Evolutionary conservation across 2,329 filamentous ascomycete genomes (phyloP), one percentile per base, ranked within the genome.

Genomic region (Aspergillus costaricaensis): DNA sequence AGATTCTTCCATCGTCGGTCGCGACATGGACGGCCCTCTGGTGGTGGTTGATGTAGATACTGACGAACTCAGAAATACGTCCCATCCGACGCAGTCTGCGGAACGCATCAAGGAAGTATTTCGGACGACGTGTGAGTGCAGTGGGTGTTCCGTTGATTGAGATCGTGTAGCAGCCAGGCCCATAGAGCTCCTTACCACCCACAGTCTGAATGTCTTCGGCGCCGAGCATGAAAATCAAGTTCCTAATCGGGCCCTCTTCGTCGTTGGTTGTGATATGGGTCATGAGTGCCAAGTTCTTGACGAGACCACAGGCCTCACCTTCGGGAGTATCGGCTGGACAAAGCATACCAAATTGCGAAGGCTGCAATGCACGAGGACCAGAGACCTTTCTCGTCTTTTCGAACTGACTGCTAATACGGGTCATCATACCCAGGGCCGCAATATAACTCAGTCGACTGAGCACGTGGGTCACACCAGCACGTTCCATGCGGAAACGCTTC

Each of bases 391-490:
- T 83, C 2, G 95, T 98, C 83, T 99, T 99, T 75, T 99, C 95
- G 72, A 99, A 99, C 80, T 99, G 95, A 84, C 91, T 96, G 76
- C 90, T 95, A 71, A 99, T 98, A 76, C 95, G 86, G 14, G 95
- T 99, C 95, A 99, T 99, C 96, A 99, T 99, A 64, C 96, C 96
- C 27, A 99, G 85, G 27, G 95, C 95, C 64, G 90, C 91, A 75
- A 99, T 97, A 73, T 98, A 99, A 76, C 94, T 98, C 58, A 99
- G 82, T 65, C 95, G 88, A 77, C 94, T 98, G 52, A 99, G 83
- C 43, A 99, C 92, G 76, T 99, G 95, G 0, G 96, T 98, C 21
- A 99, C 92, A 73, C 95, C 95, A 21, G 95, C 94, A 74, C 94
- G 85, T 73, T 98, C 96, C 95, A 99, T 99, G 77, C 94, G 92